Evolutionary conservation across 2,329 filamentous ascomycete genomes (phyloP), one percentile per base, ranked within the genome.

Genomic region (Ophiostoma quercus): DNA sequence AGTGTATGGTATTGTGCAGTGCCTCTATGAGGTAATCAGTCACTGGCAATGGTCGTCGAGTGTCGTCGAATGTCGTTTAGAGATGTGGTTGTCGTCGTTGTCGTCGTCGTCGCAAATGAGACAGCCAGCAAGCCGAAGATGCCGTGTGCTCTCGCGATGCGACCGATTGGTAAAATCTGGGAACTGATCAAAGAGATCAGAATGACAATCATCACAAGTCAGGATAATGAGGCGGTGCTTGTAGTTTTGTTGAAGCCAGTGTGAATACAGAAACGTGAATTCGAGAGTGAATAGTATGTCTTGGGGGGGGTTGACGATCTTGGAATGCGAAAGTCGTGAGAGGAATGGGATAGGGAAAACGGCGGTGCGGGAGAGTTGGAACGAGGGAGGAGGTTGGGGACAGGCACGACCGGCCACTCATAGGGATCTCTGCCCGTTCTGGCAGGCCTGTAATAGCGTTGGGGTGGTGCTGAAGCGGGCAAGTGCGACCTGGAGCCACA

Each of bases 361-460:
- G 43, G 66, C 43, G 34, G 51, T 47, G 70, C 29, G 68, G 57
- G 32, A 67, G 41, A 66, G 66, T 72, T 68, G 37, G 67, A 25
- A 54, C 47, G 54, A 60, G 67, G n/a, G 63, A 69, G 65, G 71
- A 69, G 70, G 70, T 67, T 73, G 70, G 71, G 51, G 70, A 68
- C 62, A 71, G 67, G 70, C 47, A 57, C 68, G 57, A 54, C 68
- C 68, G 71, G 60, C 71, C 71, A 72, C 68, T 69, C 67, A 68
- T 29, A 68, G 65, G 25, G 63, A 67, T 69, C 66, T 47, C 43
- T 47, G 43, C 16, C 19, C 16, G 5, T 47, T n/a, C 57, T 54
- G 32, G 67, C 65, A 70, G 71, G 67, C n/a, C 19, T 22, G 62
- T 16, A 22, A 22, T 32, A 19, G 29, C 19, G 60, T 63, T 63